Evolutionary conservation across 2,329 filamentous ascomycete genomes (phyloP).

Genomic region (Talaromyces atroroseus): DNA sequence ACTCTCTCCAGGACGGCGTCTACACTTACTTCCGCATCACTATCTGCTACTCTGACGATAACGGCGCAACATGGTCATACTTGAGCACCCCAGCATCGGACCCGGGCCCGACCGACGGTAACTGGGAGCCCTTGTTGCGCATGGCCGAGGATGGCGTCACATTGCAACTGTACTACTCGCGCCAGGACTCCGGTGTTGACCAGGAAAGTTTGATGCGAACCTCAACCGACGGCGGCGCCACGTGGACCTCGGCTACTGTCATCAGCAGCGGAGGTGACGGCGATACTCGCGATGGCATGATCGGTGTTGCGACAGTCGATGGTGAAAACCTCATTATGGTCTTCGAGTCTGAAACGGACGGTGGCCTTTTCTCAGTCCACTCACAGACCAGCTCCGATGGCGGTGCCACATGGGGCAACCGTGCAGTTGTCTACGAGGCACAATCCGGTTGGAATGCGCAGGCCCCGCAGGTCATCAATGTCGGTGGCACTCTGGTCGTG

Average conservation of each 20-base stretch:
- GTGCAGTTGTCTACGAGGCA: not conserved
- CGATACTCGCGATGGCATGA: slow-evolving; percentile 3
- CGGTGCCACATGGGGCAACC: slow-evolving; percentile 5
- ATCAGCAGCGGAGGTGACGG: not conserved
- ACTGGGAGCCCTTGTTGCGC: slow-evolving; percentile 9
- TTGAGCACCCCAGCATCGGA: not conserved
- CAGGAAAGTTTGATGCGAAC: slow-evolving; percentile 3
- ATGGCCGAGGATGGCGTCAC: not conserved
- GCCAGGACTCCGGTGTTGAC: not conserved
- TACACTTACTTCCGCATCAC: slow-evolving; percentile 6
- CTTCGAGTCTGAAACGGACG: not conserved
- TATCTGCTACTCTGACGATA: slow-evolving; percentile 4
- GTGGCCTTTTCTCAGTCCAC: not conserved
- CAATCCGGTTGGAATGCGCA: not conserved
- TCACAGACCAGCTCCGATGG: slow-evolving; percentile 4
- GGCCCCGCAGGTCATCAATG: slow-evolving; percentile 5
- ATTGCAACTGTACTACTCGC: slow-evolving; percentile 5
- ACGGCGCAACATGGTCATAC: slow-evolving; percentile 2
- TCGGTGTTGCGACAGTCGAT: not conserved
- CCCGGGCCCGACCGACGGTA: not conserved
- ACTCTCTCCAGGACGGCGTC: not conserved
- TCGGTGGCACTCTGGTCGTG: slow-evolving; percentile 6
- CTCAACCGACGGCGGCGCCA: not conserved
- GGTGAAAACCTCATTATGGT: slow-evolving; percentile 2
- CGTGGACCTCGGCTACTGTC: not conserved